Evolutionary conservation across 2,329 filamentous ascomycete species (phyloP).

Genomic region (Nemania bipapillata): DNA sequence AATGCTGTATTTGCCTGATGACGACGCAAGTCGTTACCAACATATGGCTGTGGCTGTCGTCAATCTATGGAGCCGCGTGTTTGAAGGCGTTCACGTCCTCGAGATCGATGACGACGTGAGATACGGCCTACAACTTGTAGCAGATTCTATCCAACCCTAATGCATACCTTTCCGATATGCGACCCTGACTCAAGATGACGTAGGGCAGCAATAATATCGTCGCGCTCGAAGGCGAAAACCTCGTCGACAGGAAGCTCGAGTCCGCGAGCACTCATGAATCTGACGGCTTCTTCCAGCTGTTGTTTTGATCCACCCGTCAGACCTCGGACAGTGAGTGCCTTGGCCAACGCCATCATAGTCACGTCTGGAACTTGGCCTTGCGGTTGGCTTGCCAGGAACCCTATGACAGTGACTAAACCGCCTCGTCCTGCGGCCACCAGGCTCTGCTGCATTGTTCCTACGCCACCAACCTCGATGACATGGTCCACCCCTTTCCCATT

Average conservation of each 20-base stretch:
- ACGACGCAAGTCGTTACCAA: constrained; percentile 38
- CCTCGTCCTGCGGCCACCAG: constrained; percentile 58
- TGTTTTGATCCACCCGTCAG: constrained; percentile 52
- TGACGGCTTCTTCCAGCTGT: constrained; percentile 51
- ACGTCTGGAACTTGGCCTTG: constrained; percentile 51
- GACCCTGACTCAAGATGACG: constrained; percentile 39
- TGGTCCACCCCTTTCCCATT: constrained; percentile 57
- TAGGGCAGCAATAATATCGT: constrained; percentile 44
- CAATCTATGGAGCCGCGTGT: constrained; percentile 49
- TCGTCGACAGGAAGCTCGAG: constrained; percentile 51
- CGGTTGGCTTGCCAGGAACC: constrained; percentile 48
- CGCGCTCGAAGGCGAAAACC: constrained; percentile 49
- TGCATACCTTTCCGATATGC: constrained; percentile 55
- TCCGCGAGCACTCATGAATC: constrained; percentile 46
- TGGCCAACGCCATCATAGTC: constrained; percentile 45
- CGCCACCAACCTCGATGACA: constrained; percentile 56
- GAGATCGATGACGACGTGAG: constrained; percentile 47
- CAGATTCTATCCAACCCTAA: constrained; percentile 42
- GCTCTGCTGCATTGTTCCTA: constrained; percentile 57
- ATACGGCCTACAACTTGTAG: constrained; percentile 33
- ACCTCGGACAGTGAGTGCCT: constrained; percentile 52
- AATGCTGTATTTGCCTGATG: constrained; percentile 33
- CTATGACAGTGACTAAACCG: constrained; percentile 60
- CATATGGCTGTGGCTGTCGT: constrained; percentile 42
- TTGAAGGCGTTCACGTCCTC: constrained; percentile 47